Evolutionary conservation across 371 early-diverging fungal species (phyloP), one percentile per base, ranked within the genome.

Genomic region (Dichotomocladium elegans): DNA sequence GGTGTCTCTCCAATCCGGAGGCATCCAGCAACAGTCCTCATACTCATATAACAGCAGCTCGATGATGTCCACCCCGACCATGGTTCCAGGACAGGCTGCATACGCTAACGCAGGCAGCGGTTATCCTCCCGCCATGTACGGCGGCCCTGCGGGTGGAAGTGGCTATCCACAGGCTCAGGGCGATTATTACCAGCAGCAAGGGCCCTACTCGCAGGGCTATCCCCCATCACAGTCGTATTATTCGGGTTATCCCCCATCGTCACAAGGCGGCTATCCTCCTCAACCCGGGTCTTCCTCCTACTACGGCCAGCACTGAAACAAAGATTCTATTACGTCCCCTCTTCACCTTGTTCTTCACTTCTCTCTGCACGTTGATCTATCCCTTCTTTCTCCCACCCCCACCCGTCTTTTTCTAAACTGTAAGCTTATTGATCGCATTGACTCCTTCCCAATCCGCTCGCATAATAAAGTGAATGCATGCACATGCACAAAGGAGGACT

Each of bases 251-350:
- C 55, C 55, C 27, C 62, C 62, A 48, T 37, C 44, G 21, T 61
- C 62, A 30, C 62, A 61, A 53, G n/a, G n/a, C n/a, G 57, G 53
- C 27, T 61, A 61, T 31, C 60, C 66, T 17, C 61, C 59, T 11
- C 57, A 58, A 19, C 52, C 55, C 6, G 55, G 55, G 4, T n/a
- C n/a, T n/a, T 55, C 63, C 45, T 46, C 57, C 42, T 57, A 59
- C 50, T 59, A 59, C 37, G 54, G 48, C 28, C 54, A 59, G 25
- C 3, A 22, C 4, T 14, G 4, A 42, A 19, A 25, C 47, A 19
- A 30, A 30, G 31, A 30, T n/a, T 47, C 30, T 15, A 28, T 28
- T 30, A 19, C 15, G 12, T 3, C 49, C 24, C 24, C 33, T 12
- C 12, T 24, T 31, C 5, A 31, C 17, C 35, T n/a, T 26, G 25